Evolutionary conservation across 306 rosid species (phyloP).

Genomic region (Vigna hirtella): DNA sequence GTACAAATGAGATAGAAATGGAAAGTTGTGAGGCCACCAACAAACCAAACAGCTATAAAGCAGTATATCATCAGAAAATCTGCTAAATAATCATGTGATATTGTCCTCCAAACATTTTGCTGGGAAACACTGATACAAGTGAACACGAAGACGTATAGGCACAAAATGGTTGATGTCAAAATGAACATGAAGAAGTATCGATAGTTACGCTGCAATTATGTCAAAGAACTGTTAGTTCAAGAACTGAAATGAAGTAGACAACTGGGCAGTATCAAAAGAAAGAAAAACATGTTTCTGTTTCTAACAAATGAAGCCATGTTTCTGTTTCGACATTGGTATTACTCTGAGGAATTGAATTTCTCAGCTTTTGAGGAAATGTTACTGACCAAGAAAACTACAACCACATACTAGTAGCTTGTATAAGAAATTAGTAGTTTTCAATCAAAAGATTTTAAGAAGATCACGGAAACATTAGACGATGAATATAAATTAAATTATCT

Average conservation of each 20-base stretch:
- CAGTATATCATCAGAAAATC: slow-evolving; percentile 75
- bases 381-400: slow-evolving; percentile 5
- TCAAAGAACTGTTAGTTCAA: slow-evolving; percentile 45
- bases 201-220: slow-evolving; percentile 85
- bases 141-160: slow-evolving; percentile 76
- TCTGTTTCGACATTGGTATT: slow-evolving; percentile 8
- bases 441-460: slow-evolving; percentile 5
- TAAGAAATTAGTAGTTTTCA: slow-evolving; percentile 9
- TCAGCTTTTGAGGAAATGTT: neutral
- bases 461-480: neutral
- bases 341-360: slow-evolving; percentile 21
- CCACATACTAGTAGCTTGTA: neutral
- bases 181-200: slow-evolving; percentile 91
- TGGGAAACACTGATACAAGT: slow-evolving; percentile 62
- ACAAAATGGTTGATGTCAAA: slow-evolving; percentile 84
- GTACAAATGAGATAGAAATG: slow-evolving; percentile 86
- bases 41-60: slow-evolving; percentile 90
- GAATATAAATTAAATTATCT: neutral
- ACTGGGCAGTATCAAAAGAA: neutral
- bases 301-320: slow-evolving; percentile 23
- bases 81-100: slow-evolving; percentile 62
- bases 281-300: slow-evolving; percentile 17
- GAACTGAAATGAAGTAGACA: slow-evolving; percentile 32
- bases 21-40: slow-evolving; percentile 93
- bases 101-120: slow-evolving; percentile 46